These are phyloP conservation scores for Fulvia fulva DNA, from an alignment of 2,329 filamentous ascomycete genomes.

Conservation along the genomic window DNA sequence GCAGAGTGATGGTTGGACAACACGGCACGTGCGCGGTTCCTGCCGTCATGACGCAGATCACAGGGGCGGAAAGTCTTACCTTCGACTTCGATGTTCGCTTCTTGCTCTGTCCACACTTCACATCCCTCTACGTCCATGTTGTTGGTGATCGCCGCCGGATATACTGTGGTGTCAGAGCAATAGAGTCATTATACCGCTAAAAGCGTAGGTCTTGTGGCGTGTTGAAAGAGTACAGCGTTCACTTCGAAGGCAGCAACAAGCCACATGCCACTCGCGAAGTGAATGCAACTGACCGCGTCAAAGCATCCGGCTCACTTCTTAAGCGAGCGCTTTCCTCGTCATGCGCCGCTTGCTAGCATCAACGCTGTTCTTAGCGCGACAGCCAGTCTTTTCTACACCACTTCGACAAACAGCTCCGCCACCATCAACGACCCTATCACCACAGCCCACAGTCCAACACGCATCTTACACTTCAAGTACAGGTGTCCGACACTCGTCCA, in stretches of 20 bases:
- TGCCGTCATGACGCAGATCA: constrained; percentile 5
- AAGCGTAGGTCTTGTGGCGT: neutral
- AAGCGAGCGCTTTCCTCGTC: neutral
- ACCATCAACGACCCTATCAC: neutral
- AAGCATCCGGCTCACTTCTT: neutral
- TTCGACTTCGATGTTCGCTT: neutral
- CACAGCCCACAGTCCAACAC: neutral
- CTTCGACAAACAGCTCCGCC: neutral
- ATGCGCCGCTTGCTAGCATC: neutral
- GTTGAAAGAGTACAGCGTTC: neutral
- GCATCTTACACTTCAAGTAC: neutral
- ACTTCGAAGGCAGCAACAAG: neutral
- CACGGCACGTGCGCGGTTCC: constrained; percentile 1
- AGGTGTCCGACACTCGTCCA: neutral
- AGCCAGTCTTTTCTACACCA: neutral
- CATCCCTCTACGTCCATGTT: neutral
- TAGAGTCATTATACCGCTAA: neutral
- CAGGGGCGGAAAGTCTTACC: neutral
- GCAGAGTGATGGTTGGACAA: neutral
- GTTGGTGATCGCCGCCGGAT: neutral
- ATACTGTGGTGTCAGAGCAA: neutral
- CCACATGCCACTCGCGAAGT: neutral
- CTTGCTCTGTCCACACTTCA: neutral
- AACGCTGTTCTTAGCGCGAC: neutral
- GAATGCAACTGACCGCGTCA: neutral